Evolutionary conservation across 441 rosid genomes (phyloP).

Genomic region (Cnidoscolus chayamansa): DNA sequence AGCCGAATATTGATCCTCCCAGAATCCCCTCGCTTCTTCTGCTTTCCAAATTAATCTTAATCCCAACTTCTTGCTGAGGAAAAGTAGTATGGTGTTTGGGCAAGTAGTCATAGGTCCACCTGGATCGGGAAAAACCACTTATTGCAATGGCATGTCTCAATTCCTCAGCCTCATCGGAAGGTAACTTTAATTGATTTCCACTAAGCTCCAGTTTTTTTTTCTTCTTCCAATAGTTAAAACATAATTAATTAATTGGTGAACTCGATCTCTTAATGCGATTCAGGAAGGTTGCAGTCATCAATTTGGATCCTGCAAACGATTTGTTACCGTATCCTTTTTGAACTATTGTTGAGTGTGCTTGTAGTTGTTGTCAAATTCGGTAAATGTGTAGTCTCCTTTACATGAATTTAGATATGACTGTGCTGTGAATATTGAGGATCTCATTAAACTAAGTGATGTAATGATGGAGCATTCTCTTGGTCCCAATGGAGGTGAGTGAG

Average conservation of each 20-base stretch:
- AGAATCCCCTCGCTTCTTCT: not conserved
- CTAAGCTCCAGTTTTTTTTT: too few relatives aligned
- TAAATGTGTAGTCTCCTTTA: conserved; percentile 32
- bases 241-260: too few relatives aligned
- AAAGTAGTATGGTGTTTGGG: conserved; percentile 61
- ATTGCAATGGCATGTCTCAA: conserved; percentile 98
- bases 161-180: conserved; percentile 82
- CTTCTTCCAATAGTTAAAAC: too few relatives aligned
- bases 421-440: conserved; percentile 82
- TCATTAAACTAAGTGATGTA: conserved; percentile 57
- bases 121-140: conserved; percentile 43
- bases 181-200: conserved; percentile 26
- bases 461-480: conserved; percentile 86
- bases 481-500: conserved; percentile 75
- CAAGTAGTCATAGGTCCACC: conserved; percentile 93
- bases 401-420: conserved; percentile 62
- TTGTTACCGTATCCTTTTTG: conserved; percentile 69
- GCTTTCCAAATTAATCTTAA: too few relatives aligned
- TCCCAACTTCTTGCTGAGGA: too few relatives aligned
- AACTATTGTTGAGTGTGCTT: not conserved
- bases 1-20: not conserved
- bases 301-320: conserved; percentile 96
- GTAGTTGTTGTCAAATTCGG: not conserved
- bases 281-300: conserved; percentile 92
- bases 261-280: conserved; percentile 6